Evolutionary conservation across 352 stramenopile genomes (phyloP), one percentile per base, ranked within the genome.

Genomic region (Pythium dissimile): DNA sequence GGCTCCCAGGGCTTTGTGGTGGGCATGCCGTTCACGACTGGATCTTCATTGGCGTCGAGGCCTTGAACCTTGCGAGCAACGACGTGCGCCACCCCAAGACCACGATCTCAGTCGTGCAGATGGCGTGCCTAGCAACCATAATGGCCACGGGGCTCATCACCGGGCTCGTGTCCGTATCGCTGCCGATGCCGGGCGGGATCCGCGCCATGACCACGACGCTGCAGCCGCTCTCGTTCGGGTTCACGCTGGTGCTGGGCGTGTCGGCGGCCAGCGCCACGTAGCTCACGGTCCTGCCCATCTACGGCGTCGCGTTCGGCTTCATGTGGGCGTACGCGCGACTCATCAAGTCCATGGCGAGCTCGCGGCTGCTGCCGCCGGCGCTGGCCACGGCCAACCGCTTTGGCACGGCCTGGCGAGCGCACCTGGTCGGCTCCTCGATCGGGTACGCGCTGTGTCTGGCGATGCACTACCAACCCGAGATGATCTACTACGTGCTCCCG

Each of bases 361-460:
- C 59, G 3, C 43, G 44, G 23, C 44, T 66, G 16, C 28, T 66
- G 7, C 47, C 39, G 24, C 42, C 23, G n/a, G 15, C 58, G 3
- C 61, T 49, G 2, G 49, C 37, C 5, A 62, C n/a, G 32, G 27
- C 49, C 3, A 20, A 10, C 13, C 27, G 38, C 1, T 71, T 64
- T 21, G 42, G 48, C 13, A 73, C 66, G 16, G 43, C 56, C 4
- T 10, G 42, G 4, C 3, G 20, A 2, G 61, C 56, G 2, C 12
- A 64, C 15, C 11, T 62, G 12, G 8, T 47, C 7, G 45, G 41
- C 21, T 54, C 57, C 0, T 20, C 50, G 6, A 2, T 64, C 20
- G 37, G 53, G 13, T 69, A 61, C 45, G 24, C 10, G 11, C 30
- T 62, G 15, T 71, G 62, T 31, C 48, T 75, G 4, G 6, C 46